Evolutionary conservation across 345 rosid species (phyloP).

Genomic region (Cardamine chenopodiifolia): DNA sequence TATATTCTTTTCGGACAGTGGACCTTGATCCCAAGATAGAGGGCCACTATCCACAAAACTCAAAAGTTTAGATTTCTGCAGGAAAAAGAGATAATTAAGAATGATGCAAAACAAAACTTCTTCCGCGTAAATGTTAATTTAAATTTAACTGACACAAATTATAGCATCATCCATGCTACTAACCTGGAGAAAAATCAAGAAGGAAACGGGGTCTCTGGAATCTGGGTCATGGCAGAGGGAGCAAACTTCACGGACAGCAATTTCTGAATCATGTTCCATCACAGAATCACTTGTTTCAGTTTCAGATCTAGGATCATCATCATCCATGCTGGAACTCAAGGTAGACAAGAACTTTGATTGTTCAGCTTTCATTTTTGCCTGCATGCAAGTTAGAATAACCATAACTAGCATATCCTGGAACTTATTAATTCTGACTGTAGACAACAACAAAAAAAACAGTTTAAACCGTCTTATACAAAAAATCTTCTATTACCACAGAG

Average conservation of each 20-base stretch:
- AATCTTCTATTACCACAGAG: neutral
- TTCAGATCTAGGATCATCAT: slow-evolving; percentile 51
- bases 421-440: neutral
- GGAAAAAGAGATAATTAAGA: slow-evolving; percentile 32
- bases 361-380: slow-evolving; percentile 98
- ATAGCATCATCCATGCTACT: slow-evolving; percentile 33
- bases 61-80: slow-evolving; percentile 87
- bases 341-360: slow-evolving; percentile 85
- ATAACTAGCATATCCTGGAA: slow-evolving; percentile 30
- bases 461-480: slow-evolving; percentile 14
- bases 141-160: slow-evolving; percentile 13
- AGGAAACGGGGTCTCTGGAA: slow-evolving; percentile 75
- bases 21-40: slow-evolving; percentile 68
- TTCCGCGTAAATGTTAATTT: slow-evolving; percentile 4
- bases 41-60: slow-evolving; percentile 74
- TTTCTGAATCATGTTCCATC: slow-evolving; percentile 46
- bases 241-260: slow-evolving; percentile 64
- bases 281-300: slow-evolving; percentile 54
- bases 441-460: neutral
- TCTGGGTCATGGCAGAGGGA: slow-evolving; percentile 85
- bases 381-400: slow-evolving; percentile 44
- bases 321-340: slow-evolving; percentile 53
- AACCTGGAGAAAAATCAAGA: slow-evolving; percentile 90
- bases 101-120: slow-evolving; percentile 22
- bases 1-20: slow-evolving; percentile 46